Evolutionary conservation across 176 grass and related monocot species (phyloP).

Genomic region (Rhynchospora breviuscula): DNA sequence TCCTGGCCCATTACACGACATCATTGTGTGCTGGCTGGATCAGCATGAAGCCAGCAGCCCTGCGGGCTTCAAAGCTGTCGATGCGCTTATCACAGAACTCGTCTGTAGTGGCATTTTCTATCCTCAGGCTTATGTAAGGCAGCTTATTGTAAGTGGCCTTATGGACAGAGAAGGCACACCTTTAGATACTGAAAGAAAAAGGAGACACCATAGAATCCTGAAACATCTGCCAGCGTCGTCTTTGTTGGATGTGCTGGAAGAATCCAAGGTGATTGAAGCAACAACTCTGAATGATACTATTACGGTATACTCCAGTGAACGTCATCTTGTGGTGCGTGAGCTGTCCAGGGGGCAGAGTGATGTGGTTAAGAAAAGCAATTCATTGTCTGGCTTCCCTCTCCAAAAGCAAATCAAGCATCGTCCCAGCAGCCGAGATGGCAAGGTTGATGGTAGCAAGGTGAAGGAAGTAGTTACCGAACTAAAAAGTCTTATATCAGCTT

Average conservation of each 20-base stretch:
- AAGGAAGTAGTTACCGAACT: conserved; percentile 58
- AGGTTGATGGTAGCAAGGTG: conserved; percentile 32
- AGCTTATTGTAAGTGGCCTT: conserved; percentile 92
- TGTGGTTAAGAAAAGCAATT: conserved; percentile 32
- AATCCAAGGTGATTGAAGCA: conserved; percentile 46
- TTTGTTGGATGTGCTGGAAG: conserved; percentile 77
- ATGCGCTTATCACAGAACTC: conserved; percentile 76
- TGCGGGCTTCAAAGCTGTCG: conserved; percentile 64
- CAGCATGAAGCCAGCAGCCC: conserved; percentile 77
- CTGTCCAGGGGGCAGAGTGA: conserved; percentile 42
- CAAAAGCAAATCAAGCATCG: conserved; percentile 39
- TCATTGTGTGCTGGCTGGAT: conserved; percentile 97
- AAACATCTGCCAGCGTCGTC: conserved; percentile 79
- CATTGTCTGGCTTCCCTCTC: conserved; percentile 31
- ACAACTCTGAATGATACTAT: conserved; percentile 54
- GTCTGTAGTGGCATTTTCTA: conserved; percentile 77
- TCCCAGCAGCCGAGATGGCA: conserved; percentile 40
- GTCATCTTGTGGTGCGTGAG: conserved; percentile 73
- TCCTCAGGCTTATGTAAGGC: conserved; percentile 93
- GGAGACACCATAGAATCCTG: conserved; percentile 71
- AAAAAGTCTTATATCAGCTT: conserved; percentile 57
- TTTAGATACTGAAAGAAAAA: conserved; percentile 72
- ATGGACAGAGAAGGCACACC: conserved; percentile 56
- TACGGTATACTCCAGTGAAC: conserved; percentile 76
- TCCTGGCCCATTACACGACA: conserved; percentile 92